phyloP scores from a whole-genome alignment of 768 basidiomycete genomes.

The Amanita jacksonii region DNA sequence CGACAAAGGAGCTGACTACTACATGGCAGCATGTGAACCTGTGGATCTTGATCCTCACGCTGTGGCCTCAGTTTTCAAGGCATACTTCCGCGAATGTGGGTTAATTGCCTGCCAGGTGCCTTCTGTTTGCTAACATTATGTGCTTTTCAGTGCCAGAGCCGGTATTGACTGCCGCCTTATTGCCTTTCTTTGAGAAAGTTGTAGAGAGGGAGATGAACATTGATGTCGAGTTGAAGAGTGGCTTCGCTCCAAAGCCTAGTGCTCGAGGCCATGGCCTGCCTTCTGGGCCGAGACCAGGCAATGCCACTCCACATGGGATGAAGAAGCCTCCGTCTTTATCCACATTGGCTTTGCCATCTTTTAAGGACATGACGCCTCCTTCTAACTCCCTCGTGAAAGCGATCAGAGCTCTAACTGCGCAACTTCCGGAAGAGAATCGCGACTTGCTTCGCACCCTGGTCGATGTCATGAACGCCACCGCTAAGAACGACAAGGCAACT shows the following conservation, averaged over 20 bases:
- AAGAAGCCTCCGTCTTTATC: slow-evolving; percentile 76
- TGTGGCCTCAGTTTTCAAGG: slow-evolving; percentile 88
- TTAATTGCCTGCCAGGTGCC: slow-evolving; percentile 10
- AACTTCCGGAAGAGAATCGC: slow-evolving; percentile 71
- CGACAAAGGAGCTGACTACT: slow-evolving; percentile 82
- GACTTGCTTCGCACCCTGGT: slow-evolving; percentile 79
- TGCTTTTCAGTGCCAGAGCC: slow-evolving; percentile 66
- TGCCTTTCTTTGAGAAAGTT: slow-evolving; percentile 72
- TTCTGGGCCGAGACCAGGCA: slow-evolving; percentile 26
- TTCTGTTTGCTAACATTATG: slow-evolving; percentile 4
- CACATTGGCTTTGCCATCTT: slow-evolving; percentile 65
- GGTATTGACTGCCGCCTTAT: slow-evolving; percentile 64
- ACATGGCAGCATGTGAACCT: slow-evolving; percentile 67
- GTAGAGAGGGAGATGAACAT: slow-evolving; percentile 46
- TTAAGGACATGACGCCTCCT: slow-evolving; percentile 49
- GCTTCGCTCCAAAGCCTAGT: slow-evolving; percentile 11
- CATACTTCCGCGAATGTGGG: slow-evolving; percentile 87
- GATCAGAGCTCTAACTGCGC: slow-evolving; percentile 52
- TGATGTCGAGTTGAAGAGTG: slow-evolving; percentile 18
- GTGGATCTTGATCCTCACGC: slow-evolving; percentile 92
- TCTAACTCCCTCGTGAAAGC: slow-evolving; percentile 49
- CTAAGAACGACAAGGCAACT: slow-evolving; percentile 57
- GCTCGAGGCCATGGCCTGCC: slow-evolving; percentile 25
- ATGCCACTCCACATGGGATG: slow-evolving; percentile 24
- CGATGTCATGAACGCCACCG: slow-evolving; percentile 71